Evolutionary conservation across 148 eudicot species (phyloP), one percentile per base, ranked within the genome.

Genomic region (Chenopodium berlandieri): DNA sequence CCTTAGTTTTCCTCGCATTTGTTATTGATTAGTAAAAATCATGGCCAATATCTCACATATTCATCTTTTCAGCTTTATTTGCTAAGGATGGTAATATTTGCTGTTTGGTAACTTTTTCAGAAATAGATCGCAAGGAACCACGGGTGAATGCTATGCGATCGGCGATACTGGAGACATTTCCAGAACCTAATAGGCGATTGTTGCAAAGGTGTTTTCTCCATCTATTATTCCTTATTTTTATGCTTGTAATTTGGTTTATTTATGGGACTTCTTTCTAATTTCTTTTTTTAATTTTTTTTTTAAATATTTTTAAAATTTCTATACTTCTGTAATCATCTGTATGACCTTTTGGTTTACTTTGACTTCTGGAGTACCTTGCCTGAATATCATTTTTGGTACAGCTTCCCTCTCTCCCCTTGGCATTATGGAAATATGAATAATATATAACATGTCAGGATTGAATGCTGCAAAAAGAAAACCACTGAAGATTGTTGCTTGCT

Each of bases 171-270:
- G 99, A 96, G 83, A 90, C 95, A 25, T 94, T 96, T 87, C 99
- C 99, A 72, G 99, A 96, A 81, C 99, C 99, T 46, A 96, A 96
- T 82, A 88, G 98, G 84, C 91, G 99, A n/a, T 87, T 96, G 76
- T 84, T 96, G 79, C 99, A 96, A 83, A 92, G 99, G 99, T 94
- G 77, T 22, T 81, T 64, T 74, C 58, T 79, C 78, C 69, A 58
- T 75, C 60, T 60, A 46, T 50, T 31, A 82, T 60, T 76, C 25
- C 75, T 63, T 23, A 67, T 32, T 27, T 31, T 12, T 68, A 47
- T 62, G 1, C 44, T 22, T 69, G 19, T 69, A 20, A 69, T 32
- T 17, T 12, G 46, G 17, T 8, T 2, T 75, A 31, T 46, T 54
- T 66, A 20, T 79, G 32, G 44, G 60, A 23, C 60, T 7, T 40